Conservation (phyloP, 1,284 basidiomycete genomes). For the Ceratobasidium sp. region DNA sequence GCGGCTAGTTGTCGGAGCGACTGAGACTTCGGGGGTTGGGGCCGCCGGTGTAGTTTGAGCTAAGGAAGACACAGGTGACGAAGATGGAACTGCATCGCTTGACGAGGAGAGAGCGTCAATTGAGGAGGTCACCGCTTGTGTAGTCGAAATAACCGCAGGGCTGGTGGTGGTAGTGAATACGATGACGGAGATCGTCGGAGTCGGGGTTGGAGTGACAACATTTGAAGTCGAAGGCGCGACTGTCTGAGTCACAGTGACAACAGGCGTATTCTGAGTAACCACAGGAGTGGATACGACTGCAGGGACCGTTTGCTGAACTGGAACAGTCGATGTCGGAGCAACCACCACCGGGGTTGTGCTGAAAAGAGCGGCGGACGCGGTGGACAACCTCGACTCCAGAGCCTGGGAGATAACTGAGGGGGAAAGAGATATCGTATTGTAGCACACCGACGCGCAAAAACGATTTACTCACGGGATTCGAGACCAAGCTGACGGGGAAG, state of each 20-base stretch:
- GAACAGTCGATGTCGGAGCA: conserved; percentile 2
- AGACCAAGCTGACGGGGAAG: conserved; percentile 15
- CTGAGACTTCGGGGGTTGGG: background rate
- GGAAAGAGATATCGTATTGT: conserved; percentile 11
- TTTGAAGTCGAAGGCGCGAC: conserved; percentile 1
- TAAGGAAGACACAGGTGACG: background rate
- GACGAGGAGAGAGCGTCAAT: background rate
- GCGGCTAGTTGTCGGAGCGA: conserved; percentile 12
- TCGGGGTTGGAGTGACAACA: conserved; percentile 6
- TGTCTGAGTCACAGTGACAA: background rate
- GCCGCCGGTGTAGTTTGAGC: conserved; percentile 5
- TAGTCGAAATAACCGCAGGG: conserved; percentile 3
- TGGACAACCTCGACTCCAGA: conserved; percentile 25
- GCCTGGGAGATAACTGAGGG: conserved; percentile 29
- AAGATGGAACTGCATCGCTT: background rate
- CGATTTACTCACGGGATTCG: conserved; percentile 23
- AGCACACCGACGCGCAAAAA: background rate
- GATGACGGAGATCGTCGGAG: conserved; percentile 24
- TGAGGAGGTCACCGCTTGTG: conserved; percentile 23
- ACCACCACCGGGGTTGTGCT: background rate
- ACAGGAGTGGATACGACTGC: background rate
- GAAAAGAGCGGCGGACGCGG: conserved; percentile 13
- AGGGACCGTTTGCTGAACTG: conserved; percentile 7
- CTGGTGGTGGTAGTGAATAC: conserved; percentile 30
- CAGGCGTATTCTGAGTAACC: background rate